Evolutionary conservation across 306 rosid species (phyloP).

Genomic region (Citrullus mucosospermus): DNA sequence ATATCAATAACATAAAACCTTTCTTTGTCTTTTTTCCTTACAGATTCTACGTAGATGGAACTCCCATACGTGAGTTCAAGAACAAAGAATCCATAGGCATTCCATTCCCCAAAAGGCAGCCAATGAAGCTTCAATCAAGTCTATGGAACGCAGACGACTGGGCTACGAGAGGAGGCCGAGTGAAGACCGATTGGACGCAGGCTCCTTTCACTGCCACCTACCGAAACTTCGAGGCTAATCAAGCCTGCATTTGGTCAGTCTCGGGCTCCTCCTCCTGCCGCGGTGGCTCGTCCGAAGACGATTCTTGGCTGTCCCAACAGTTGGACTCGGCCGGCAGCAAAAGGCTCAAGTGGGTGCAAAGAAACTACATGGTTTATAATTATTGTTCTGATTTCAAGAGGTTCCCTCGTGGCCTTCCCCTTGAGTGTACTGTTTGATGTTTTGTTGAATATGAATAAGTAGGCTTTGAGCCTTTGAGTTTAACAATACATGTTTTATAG

Average conservation of each 20-base stretch:
- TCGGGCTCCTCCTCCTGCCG: constrained; percentile 32
- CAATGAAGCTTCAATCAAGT: constrained; percentile 52
- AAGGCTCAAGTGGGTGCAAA: constrained; percentile 49
- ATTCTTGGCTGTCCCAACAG: constrained; percentile 32
- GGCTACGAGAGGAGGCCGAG: constrained; percentile 75
- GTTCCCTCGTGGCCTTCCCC: constrained; percentile 56
- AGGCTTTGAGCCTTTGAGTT: too few species aligned
- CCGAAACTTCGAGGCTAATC: constrained; percentile 25
- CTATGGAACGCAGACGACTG: constrained; percentile 63
- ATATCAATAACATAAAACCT: too few species aligned
- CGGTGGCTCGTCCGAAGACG: constrained; percentile 9
- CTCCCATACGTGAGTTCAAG: constrained; percentile 61
- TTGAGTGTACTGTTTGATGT: constrained; percentile 21
- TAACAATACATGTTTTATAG: too few species aligned
- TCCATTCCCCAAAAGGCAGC: constrained; percentile 34
- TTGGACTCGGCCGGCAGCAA: constrained; percentile 24
- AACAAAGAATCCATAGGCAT: constrained; percentile 40
- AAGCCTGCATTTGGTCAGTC: constrained; percentile 40
- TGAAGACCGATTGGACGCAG: constrained; percentile 55
- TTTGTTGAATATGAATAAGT: neutral
- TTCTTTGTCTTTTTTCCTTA: neutral
- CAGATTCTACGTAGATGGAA: constrained; percentile 59
- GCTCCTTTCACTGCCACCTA: constrained; percentile 61
- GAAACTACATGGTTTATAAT: constrained; percentile 53
- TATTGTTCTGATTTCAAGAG: constrained; percentile 45